Percentiles rank a stretch among this genome's conserved stretches.
Evolutionary conservation across 2,329 filamentous ascomycete species (phyloP).

Genomic region (Zasmidium angulare): DNA sequence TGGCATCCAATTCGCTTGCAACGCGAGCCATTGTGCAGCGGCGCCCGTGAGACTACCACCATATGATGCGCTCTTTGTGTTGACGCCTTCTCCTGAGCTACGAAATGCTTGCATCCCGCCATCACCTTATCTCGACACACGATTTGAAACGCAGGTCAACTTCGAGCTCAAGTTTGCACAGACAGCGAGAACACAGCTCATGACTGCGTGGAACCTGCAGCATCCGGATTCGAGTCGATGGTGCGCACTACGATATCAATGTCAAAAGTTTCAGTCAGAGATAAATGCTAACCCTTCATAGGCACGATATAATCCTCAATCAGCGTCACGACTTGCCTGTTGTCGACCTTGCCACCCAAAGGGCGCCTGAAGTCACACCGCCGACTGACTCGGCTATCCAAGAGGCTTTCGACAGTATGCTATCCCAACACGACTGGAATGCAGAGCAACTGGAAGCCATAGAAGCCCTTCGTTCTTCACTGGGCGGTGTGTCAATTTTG

Average conservation of each 20-base stretch:
- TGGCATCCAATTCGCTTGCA: neutral
- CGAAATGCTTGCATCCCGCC: slow-evolving; percentile 1
- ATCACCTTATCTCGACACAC: neutral
- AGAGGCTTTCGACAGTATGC: slow-evolving; percentile 13
- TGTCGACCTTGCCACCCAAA: slow-evolving; percentile 15
- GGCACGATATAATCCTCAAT: slow-evolving; percentile 17
- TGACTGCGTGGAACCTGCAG: slow-evolving; percentile 10
- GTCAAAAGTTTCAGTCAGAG: too few species aligned
- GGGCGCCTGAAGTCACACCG: neutral
- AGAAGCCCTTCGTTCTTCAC: slow-evolving; percentile 13
- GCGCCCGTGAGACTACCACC: neutral
- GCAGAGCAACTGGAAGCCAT: slow-evolving; percentile 18
- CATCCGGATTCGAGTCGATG: slow-evolving; percentile 14
- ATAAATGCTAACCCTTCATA: too few species aligned
- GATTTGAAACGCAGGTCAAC: too few species aligned
- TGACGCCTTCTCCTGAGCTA: neutral
- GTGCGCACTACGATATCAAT: too few species aligned
- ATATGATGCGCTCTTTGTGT: slow-evolving; percentile 16
- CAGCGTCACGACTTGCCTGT: slow-evolving; percentile 13
- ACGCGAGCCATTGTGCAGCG: neutral
- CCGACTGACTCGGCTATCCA: slow-evolving; percentile 5
- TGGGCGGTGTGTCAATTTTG: slow-evolving; percentile 17
- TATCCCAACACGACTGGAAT: slow-evolving; percentile 18
- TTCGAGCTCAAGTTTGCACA: neutral
- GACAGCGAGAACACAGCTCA: slow-evolving; percentile 7